Percentiles rank a stretch among this genome's conserved stretches.
Evolutionary conservation across 352 stramenopile species (phyloP).

Genomic region (Globisporangium perplexum): DNA sequence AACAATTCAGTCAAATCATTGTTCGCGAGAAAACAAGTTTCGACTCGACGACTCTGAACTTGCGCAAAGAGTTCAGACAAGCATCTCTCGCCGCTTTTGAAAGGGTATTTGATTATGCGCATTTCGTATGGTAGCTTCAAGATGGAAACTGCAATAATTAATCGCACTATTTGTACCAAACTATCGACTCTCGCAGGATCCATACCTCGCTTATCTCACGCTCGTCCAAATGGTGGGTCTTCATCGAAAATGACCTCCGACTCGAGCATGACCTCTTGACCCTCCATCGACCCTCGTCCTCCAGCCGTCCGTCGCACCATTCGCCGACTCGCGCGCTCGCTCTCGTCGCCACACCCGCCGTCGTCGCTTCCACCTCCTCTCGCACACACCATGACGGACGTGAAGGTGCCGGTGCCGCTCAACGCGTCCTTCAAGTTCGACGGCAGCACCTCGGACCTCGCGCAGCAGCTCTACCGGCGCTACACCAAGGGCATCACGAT

Average conservation of each 20-base stretch:
- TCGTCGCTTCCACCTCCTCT: background rate
- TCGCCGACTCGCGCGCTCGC: background rate
- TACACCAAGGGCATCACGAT: background rate
- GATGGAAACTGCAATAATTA: background rate
- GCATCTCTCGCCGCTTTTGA: background rate
- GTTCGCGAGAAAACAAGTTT: background rate
- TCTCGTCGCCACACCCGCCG: background rate
- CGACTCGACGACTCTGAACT: background rate
- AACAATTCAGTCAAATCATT: background rate
- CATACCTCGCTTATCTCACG: too few species aligned
- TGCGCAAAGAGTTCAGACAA: background rate
- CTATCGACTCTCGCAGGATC: background rate
- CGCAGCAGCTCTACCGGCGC: constrained; percentile 13
- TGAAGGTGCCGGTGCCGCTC: constrained; percentile 8
- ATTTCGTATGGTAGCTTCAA: background rate
- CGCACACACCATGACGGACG: background rate
- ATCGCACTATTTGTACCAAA: background rate
- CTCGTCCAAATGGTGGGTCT: background rate
- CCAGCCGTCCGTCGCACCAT: background rate
- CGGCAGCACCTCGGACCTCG: constrained; percentile 12
- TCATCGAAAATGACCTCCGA: background rate
- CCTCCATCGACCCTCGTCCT: too few species aligned
- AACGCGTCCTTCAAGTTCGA: constrained; percentile 11
- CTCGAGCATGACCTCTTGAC: background rate
- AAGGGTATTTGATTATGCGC: background rate